Base-by-base conservation (phyloP, 495 filamentous ascomycete genomes). In the Alectoria sarmentosa region DNA sequence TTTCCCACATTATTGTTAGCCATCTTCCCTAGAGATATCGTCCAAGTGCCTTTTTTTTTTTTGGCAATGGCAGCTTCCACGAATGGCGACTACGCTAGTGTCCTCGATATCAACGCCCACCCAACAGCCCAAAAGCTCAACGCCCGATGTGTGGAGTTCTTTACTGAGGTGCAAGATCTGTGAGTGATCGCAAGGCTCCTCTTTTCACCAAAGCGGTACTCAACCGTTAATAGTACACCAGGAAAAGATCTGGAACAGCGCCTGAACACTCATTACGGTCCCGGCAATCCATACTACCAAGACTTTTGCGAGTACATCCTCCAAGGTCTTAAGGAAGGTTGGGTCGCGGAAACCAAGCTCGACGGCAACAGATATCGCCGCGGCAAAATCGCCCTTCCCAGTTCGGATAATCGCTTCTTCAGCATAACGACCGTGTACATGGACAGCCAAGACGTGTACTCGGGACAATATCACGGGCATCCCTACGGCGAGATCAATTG, bases 351-450 rank as follows among this genome's bases (percentile, higher is more conserved):
- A 21, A 60, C 61, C 62, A 71, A 74, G 44, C 65, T 82, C 56
- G 72, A 76, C 46, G 76, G 77, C 2, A 70, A 69, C 19, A 73
- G 73, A 42, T 82, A 80, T 61, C 77, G 79, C 5, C 77, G 78
- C 10, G 73, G 74, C 52, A 75, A 76, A 54, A 73, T 82, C 44
- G 58, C 67, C 39, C 58, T 73, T 14, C 79, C 79, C 0, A 67
- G 67, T 15, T 61, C 68, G n/a, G 67, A 73, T 30, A 80, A 70
- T 17, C 74, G 74, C 14, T 80, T 71, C 63, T 76, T 80, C 70
- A 77, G 74, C 62, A 79, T 82, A 67, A 80, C 78, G 26, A 76
- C 77, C 3, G 78, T 82, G n/a, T 82, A 80, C 66, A 80, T 82
- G 74, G 70, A 78, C 23, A 74, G 71, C 55, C 44, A 75, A 17